These are phyloP conservation scores for Endocarpon pusillum DNA, from an alignment of 495 filamentous ascomycete species.

Conservation along the genomic window DNA sequence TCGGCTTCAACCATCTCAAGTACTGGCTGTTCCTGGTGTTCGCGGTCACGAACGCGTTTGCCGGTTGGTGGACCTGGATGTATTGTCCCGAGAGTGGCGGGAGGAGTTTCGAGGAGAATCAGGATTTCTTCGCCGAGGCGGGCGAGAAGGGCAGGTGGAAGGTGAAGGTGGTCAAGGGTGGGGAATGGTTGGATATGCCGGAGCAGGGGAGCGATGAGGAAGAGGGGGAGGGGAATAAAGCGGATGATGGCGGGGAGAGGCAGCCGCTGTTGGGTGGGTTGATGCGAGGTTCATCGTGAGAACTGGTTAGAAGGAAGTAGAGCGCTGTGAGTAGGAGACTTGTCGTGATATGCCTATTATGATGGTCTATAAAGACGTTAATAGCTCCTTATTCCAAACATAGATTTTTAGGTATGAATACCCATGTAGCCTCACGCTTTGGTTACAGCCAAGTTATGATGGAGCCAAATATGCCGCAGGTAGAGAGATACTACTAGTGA, in stretches of 20 bases:
- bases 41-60: slow-evolving; percentile 31
- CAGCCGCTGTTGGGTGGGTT: slow-evolving; percentile 19
- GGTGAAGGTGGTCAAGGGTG: slow-evolving; percentile 28
- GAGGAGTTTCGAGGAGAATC: slow-evolving; percentile 37
- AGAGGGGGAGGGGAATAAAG: slow-evolving; percentile 12
- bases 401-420: too few relatives aligned
- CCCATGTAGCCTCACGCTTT: too few relatives aligned
- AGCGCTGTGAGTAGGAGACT: too few relatives aligned
- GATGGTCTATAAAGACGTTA: too few relatives aligned
- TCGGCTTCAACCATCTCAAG: slow-evolving; percentile 37
- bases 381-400: too few relatives aligned
- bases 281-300: too few relatives aligned
- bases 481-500: too few relatives aligned
- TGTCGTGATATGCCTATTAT: too few relatives aligned
- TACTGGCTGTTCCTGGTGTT: slow-evolving; percentile 40
- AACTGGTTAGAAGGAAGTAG: too few relatives aligned
- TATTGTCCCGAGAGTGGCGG: slow-evolving; percentile 36
- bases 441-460: too few relatives aligned
- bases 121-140: slow-evolving; percentile 34
- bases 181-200: slow-evolving; percentile 29
- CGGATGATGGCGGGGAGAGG: slow-evolving; percentile 19
- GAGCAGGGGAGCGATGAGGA: slow-evolving; percentile 9
- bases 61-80: slow-evolving; percentile 32
- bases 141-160: slow-evolving; percentile 27
- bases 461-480: too few relatives aligned